Conservation (phyloP, 345 rosid genomes). For the Carallia pectinifolia region DNA sequence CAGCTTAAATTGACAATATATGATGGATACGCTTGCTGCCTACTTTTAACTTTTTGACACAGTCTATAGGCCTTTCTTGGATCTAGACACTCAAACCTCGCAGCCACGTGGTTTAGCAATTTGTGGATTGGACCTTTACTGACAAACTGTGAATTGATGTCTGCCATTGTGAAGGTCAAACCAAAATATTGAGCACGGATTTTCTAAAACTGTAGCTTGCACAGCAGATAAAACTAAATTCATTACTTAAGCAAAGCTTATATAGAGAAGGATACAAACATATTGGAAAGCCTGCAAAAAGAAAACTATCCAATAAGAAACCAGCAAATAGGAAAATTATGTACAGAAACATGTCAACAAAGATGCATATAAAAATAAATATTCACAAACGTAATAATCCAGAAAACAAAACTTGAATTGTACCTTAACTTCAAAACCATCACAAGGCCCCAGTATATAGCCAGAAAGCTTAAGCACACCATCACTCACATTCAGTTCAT, state of each 20-base stretch:
- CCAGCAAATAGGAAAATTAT: conserved; percentile 4
- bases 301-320: conserved; percentile 7
- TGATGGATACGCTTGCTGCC: conserved; percentile 52
- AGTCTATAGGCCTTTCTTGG: conserved; percentile 37
- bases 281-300: conserved; percentile 81
- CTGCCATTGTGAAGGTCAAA: conserved; percentile 66
- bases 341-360: conserved; percentile 13
- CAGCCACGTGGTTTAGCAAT: conserved; percentile 63
- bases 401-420: background rate
- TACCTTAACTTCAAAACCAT: conserved; percentile 59
- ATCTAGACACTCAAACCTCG: conserved; percentile 46
- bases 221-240: conserved; percentile 8
- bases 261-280: conserved; percentile 70
- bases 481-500: conserved; percentile 47
- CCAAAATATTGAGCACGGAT: conserved; percentile 21
- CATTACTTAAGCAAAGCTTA: conserved; percentile 12
- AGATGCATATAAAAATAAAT: conserved; percentile 10
- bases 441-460: conserved; percentile 59
- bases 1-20: conserved; percentile 68
- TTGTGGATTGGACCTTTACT: conserved; percentile 89
- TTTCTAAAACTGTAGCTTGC: conserved; percentile 7
- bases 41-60: conserved; percentile 48
- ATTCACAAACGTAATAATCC: conserved; percentile 15
- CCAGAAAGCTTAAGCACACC: conserved; percentile 62
- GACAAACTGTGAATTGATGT: conserved; percentile 74